Evolutionary conservation across 2,329 filamentous ascomycete species (phyloP), one percentile per base, ranked within the genome.

Genomic region (Alternaria sp.): DNA sequence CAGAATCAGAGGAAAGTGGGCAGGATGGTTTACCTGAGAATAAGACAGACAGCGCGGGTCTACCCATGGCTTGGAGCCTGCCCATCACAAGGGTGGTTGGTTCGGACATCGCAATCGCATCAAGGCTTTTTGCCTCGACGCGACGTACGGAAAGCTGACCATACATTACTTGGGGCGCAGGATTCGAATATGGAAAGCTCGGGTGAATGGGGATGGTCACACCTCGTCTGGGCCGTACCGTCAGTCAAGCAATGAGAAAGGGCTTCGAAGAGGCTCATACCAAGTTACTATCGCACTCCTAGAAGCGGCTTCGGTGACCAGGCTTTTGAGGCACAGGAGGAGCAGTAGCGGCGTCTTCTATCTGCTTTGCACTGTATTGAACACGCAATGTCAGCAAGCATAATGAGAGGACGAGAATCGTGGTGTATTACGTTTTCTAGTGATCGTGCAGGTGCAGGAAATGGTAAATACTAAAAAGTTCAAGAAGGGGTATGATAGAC

Each of bases 351-450:
- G 28, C 43, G 23, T 63, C 57, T 55, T 70, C 68, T 55, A 58
- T 28, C 30, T 60, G 60, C 43, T 68, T 63, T 44, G 61, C 59
- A 61, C 69, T 72, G 52, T 58, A 40, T 58, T 8, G 11, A 55
- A 56, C 26, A 36, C 28, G n/a, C 21, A 49, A 32, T 15, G 62
- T 67, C 43, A 67, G 65, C 62, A 60, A 60, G 40, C 49, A 59
- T 59, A 57, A 51, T 21, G 59, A 56, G 40, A 28, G 53, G n/a
- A 30, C 57, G 56, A 72, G 67, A 66, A 67, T 58, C 66, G 63
- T 71, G 71, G 69, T 71, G 67, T 63, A 72, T 74, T 74, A 74
- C 71, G 69, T 74, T 74, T 67, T 67, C 66, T 68, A 70, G 69
- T 61, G 50, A 65, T 46, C 59, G 63, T 67, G 70, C 63, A 66